Conservation (phyloP, 2,329 filamentous ascomycete genomes). For the Geosmithia flava region DNA sequence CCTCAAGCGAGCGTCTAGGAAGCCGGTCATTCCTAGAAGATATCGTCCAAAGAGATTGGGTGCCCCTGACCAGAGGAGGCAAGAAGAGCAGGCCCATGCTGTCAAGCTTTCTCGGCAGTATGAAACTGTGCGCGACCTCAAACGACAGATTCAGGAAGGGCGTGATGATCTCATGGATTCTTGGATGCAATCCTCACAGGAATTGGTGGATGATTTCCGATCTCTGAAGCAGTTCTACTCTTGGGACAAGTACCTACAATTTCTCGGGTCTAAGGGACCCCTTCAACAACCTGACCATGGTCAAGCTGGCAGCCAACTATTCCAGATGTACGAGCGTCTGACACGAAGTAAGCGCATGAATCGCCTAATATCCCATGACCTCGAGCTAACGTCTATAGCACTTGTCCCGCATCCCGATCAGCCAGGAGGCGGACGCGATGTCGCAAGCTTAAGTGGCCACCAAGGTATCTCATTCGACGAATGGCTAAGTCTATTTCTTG, state of each 20-base stretch:
- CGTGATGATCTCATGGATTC: conserved; percentile 27
- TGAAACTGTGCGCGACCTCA: conserved; percentile 28
- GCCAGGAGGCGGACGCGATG: conserved; percentile 10
- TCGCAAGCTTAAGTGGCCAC: conserved; percentile 34
- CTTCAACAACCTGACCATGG: conserved; percentile 3
- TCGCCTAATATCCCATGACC: not conserved
- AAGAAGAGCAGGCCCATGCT: conserved; percentile 29
- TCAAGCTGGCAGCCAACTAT: conserved; percentile 28
- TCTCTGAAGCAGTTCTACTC: conserved; percentile 52
- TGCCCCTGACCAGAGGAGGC: conserved; percentile 27
- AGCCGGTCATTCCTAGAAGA: conserved; percentile 18
- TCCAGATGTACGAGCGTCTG: conserved; percentile 43
- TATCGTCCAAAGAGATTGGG: conserved; percentile 34
- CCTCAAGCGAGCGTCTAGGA: not conserved
- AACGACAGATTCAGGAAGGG: conserved; percentile 25
- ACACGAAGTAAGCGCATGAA: conserved; percentile 33
- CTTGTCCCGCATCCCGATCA: conserved; percentile 17
- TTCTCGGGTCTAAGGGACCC: conserved; percentile 27
- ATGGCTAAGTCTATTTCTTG: conserved; percentile 85
- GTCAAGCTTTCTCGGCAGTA: conserved; percentile 27
- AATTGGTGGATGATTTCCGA: conserved; percentile 51
- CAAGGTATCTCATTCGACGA: conserved; percentile 69
- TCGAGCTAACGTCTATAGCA: conserved; percentile 9
- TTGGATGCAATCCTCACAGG: conserved; percentile 48
- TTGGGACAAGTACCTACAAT: conserved; percentile 52